Base-by-base conservation (phyloP, 106 monocot species). In the Apostasia ramifera region DNA sequence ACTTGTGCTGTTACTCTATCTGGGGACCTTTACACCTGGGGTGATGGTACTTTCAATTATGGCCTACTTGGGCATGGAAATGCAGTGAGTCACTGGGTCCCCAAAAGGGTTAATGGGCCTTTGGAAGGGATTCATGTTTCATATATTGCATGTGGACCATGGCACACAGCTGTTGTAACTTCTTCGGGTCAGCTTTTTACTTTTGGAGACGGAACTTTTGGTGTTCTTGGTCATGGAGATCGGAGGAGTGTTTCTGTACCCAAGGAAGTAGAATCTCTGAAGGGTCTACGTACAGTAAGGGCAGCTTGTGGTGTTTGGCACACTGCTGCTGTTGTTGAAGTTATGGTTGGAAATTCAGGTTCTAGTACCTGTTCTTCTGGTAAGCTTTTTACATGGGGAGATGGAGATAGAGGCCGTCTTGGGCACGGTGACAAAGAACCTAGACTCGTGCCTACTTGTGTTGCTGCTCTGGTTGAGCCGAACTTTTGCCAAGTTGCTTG, bases 271-370 rank as follows among this genome's bases (percentile, higher is more conserved):
- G 90, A 85, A 74, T 85, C 85, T 40, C 73, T 90, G 47, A 90
- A 81, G 64, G 90, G 90, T 10, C 55, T 90, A 43, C 85, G 85
- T 54, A 85, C 90, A 42, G 81, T 90, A 63, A 63, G 90, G 61
- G 80, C 82, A 73, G 82, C 90, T 12, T 90, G 90, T 81, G 90
- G 90, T 73, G 90, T 90, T 66, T 90, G 90, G 90, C 90, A 90
- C 59, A 90, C 85, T 60, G 90, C 90, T 81, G 90, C 90, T 64
- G 81, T 90, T 76, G 90, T 90, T 56, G 90, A 90, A 81, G 76
- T 90, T 43, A 79, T 90, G 85, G 57, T 73, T 67, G 90, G 85
- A 63, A 80, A 82, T 65, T 85, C 90, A 66, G 75, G 78, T 78
- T 83, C 82, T 43, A 78, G 78, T 47, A 90, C 83, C 57, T 82